phyloP scores from a whole-genome alignment of 192 early-diverging fungal genomes.

The Dispira parvispora region DNA sequence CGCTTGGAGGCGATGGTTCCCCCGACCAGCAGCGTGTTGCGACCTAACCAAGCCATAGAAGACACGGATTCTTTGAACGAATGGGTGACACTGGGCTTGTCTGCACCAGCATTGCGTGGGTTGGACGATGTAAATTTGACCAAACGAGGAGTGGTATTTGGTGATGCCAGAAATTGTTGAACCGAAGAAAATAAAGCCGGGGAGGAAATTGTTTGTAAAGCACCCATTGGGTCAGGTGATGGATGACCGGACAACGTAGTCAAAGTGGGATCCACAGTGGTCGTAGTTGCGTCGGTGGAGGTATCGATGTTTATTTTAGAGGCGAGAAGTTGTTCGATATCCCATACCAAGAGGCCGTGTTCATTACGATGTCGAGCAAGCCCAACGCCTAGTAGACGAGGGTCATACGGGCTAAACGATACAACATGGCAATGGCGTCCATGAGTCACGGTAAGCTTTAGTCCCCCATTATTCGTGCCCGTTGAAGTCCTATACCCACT shows the following conservation, averaged over 20 bases:
- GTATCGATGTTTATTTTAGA: not conserved
- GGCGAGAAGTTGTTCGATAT: not conserved
- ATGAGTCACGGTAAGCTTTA: not conserved
- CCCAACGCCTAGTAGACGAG: not conserved
- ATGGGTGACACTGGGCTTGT: not conserved
- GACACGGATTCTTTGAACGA: constrained; percentile 6
- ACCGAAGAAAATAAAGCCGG: not conserved
- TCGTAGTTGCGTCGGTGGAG: not conserved
- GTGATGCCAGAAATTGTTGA: not conserved
- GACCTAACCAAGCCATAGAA: not conserved
- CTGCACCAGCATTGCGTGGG: constrained; percentile 1
- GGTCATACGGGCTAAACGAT: not conserved
- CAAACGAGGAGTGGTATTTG: not conserved
- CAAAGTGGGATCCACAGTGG: not conserved
- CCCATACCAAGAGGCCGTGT: constrained; percentile 5
- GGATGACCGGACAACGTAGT: not conserved
- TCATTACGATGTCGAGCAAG: constrained; percentile 3
- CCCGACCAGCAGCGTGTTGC: not conserved
- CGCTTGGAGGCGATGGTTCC: not conserved
- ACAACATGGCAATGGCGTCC: not conserved
- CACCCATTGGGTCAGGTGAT: too few relatives aligned
- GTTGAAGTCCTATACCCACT: not conserved
- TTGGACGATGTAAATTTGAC: not conserved
- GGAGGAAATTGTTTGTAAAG: not conserved
- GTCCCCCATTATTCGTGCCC: not conserved